These are phyloP conservation scores for Citrus australasica DNA, from an alignment of 345 rosid species.

Conservation along the genomic window DNA sequence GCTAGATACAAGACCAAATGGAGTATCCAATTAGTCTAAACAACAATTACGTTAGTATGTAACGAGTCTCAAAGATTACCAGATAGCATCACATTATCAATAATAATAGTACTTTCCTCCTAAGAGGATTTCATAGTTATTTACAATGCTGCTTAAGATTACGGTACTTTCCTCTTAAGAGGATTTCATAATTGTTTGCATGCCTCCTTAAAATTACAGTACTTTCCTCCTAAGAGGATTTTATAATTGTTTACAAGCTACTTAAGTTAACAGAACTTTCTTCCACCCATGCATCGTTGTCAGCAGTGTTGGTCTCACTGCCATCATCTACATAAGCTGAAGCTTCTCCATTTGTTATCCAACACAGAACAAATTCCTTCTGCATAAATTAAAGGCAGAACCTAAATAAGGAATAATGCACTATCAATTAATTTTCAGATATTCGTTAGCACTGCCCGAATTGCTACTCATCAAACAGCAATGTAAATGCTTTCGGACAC, in stretches of 20 bases:
- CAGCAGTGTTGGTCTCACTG: no score
- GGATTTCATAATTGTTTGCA: no score
- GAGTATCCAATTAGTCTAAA: not conserved
- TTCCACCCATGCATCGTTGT: no score
- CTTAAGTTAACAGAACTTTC: no score
- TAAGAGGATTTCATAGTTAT: not conserved
- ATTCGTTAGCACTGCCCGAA: not conserved
- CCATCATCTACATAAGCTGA: no score
- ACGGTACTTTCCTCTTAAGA: no score
- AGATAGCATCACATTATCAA: not conserved
- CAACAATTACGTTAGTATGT: not conserved
- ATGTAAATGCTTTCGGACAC: not conserved
- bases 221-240: no score
- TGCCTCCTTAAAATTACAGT: no score
- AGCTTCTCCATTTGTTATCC: not conserved
- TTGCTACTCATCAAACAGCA: not conserved
- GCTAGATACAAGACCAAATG: not conserved
- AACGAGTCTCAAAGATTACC: not conserved
- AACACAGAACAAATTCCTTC: slow-evolving; percentile 3
- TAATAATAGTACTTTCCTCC: not conserved
- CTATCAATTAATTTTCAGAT: not conserved
- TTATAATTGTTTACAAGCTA: not conserved
- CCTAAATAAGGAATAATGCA: not conserved
- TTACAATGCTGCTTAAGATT: no score
- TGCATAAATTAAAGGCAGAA: not conserved